A percentile compares a stretch with the other conserved stretches of the same genome.
phyloP scores from a whole-genome alignment of 2,329 filamentous ascomycete species.

The Apiospora aurea region DNA sequence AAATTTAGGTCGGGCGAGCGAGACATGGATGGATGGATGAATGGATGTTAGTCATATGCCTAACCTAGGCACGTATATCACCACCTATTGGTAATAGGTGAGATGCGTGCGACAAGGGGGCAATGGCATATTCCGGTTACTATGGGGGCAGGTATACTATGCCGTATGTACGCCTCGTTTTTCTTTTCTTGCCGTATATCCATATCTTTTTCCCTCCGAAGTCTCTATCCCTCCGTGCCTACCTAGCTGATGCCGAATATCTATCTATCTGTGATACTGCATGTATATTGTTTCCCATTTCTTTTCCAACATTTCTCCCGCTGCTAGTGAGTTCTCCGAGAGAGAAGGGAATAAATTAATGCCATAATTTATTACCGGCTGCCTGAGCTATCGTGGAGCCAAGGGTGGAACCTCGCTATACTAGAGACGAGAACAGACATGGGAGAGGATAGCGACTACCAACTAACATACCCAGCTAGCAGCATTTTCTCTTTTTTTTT shows the following conservation, averaged over 20 bases:
- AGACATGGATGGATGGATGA: too few species aligned
- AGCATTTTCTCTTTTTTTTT: not conserved
- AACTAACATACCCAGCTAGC: not conserved
- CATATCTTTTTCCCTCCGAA: not conserved
- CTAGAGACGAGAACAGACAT: not conserved
- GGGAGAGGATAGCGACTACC: not conserved
- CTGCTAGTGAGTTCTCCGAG: not conserved
- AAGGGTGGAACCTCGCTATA: conserved; percentile 5
- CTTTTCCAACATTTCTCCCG: not conserved
- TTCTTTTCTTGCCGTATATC: not conserved
- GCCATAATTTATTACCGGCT: not conserved
- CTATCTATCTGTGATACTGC: too few species aligned
- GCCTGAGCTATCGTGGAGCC: conserved; percentile 17
- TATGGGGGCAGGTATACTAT: not conserved
- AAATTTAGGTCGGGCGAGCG: not conserved
- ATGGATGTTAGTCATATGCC: not conserved
- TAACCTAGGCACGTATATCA: not conserved
- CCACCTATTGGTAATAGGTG: too few species aligned
- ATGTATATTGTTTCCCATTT: too few species aligned
- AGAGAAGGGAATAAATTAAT: too few species aligned
- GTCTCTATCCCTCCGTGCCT: too few species aligned
- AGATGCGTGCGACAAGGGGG: too few species aligned
- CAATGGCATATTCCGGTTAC: not conserved
- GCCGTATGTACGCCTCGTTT: not conserved
- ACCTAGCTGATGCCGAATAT: too few species aligned